Percentiles rank a stretch among this genome's conserved stretches.
Evolutionary conservation across 2,329 filamentous ascomycete genomes (phyloP).

Genomic region (Drechslera avenae): DNA sequence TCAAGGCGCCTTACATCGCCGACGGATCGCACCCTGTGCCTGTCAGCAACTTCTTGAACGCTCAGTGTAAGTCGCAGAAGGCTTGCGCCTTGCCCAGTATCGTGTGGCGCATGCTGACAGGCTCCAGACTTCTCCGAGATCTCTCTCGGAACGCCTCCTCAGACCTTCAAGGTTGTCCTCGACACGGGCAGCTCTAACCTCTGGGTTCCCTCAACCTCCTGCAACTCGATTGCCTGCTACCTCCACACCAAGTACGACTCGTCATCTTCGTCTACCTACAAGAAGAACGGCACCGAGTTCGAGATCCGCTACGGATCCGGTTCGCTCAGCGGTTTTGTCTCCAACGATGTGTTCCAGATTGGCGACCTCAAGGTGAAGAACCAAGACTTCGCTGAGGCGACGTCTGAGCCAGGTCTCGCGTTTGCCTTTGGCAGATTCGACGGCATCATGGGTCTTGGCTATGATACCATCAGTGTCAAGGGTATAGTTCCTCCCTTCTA

Average conservation of each 20-base stretch:
- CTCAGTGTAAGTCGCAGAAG: slow-evolving; percentile 77
- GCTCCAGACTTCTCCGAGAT: slow-evolving; percentile 91
- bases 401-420: slow-evolving; percentile 90
- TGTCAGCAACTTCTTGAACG: slow-evolving; percentile 97
- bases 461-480: slow-evolving; percentile 97
- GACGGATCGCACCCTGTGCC: slow-evolving; percentile 79
- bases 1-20: slow-evolving; percentile 72
- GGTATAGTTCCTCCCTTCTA: slow-evolving; percentile 94
- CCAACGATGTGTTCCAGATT: slow-evolving; percentile 82
- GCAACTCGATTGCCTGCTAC: slow-evolving; percentile 96
- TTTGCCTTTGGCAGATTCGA: slow-evolving; percentile 98
- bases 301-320: slow-evolving; percentile 96
- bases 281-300: slow-evolving; percentile 90
- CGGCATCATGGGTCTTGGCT: slow-evolving; percentile 93
- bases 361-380: slow-evolving; percentile 86
- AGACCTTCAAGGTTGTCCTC: slow-evolving; percentile 97
- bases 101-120: slow-evolving; percentile 23
- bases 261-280: slow-evolving; percentile 83
- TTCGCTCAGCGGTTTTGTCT: slow-evolving; percentile 90
- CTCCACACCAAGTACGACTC: slow-evolving; percentile 97
- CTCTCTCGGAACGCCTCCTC: slow-evolving; percentile 85
- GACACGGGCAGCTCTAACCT: slow-evolving; percentile 99
- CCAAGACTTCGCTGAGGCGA: slow-evolving; percentile 96
- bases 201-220: slow-evolving; percentile 92
- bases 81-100: background rate